These are phyloP conservation scores for Boletus hoseneyae DNA, from an alignment of 1,284 basidiomycete species.

Conservation along the genomic window DNA sequence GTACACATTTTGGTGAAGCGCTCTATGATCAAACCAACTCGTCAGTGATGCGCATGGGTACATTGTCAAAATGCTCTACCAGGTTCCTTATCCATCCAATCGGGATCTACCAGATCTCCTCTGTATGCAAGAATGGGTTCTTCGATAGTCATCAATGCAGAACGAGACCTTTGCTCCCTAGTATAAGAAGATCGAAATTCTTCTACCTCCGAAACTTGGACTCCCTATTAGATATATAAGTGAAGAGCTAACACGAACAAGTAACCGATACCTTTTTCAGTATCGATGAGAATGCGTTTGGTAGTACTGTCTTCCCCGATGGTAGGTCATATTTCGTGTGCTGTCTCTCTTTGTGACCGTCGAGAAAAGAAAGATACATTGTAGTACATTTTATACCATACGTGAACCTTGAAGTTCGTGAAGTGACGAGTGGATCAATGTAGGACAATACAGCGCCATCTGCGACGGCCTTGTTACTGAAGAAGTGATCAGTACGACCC, in stretches of 20 bases:
- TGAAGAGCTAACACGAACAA: neutral
- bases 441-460: conserved; percentile 52
- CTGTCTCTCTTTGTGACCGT: conserved; percentile 34
- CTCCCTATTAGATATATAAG: conserved; percentile 21
- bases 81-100: conserved; percentile 22
- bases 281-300: conserved; percentile 27
- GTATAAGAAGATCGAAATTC: conserved; percentile 26
- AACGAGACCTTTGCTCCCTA: neutral
- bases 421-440: conserved; percentile 45
- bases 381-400: conserved; percentile 36
- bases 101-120: conserved; percentile 6
- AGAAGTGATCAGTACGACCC: neutral
- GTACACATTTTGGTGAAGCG: conserved; percentile 16
- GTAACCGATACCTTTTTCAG: conserved; percentile 25
- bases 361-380: conserved; percentile 28
- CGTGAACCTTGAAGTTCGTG: conserved; percentile 40
- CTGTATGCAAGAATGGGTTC: conserved; percentile 14
- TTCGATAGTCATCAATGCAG: neutral
- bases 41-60: neutral
- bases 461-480: conserved; percentile 53
- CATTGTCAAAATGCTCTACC: neutral
- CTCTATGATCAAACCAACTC: neutral
- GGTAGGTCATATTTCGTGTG: neutral
- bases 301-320: conserved; percentile 20
- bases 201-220: conserved; percentile 28